Evolutionary conservation across 2,329 filamentous ascomycete genomes (phyloP).

Genomic region (Stagonosporopsis cucurbitacearum): DNA sequence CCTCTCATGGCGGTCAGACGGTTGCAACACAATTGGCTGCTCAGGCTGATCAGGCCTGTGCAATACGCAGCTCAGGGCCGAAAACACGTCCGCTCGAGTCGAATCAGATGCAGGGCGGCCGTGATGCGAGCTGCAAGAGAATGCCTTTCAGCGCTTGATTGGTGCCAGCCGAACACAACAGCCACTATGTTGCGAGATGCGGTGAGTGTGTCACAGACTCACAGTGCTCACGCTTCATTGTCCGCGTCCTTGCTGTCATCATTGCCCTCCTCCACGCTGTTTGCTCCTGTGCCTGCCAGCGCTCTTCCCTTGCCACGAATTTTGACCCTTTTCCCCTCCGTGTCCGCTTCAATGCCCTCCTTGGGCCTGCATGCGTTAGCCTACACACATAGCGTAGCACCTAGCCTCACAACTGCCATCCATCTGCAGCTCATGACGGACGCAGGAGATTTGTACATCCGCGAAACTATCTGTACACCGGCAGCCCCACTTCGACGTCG

Average conservation of each 20-base stretch:
- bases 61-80: conserved; percentile 27
- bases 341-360: conserved; percentile 18
- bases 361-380: conserved; percentile 40
- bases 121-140: conserved; percentile 26
- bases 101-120: conserved; percentile 27
- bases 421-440: conserved; percentile 30
- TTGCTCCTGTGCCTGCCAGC: neutral
- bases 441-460: conserved; percentile 22
- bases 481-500: conserved; percentile 22
- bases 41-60: conserved; percentile 25
- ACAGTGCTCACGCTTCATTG: conserved; percentile 25
- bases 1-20: conserved; percentile 40
- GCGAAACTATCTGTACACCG: conserved; percentile 28
- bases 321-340: conserved; percentile 3
- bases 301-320: neutral
- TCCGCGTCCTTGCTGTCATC: conserved; percentile 3
- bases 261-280: conserved; percentile 2
- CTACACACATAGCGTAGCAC: conserved; percentile 24
- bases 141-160: conserved; percentile 24
- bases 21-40: conserved; percentile 9
- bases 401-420: conserved; percentile 22
- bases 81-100: conserved; percentile 22
- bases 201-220: conserved; percentile 34
- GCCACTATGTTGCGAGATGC: conserved; percentile 32
- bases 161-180: conserved; percentile 26